Evolutionary conservation across 2,329 filamentous ascomycete species (phyloP).

Genomic region (Ophiognomonia clavigignenti-juglandacearum): DNA sequence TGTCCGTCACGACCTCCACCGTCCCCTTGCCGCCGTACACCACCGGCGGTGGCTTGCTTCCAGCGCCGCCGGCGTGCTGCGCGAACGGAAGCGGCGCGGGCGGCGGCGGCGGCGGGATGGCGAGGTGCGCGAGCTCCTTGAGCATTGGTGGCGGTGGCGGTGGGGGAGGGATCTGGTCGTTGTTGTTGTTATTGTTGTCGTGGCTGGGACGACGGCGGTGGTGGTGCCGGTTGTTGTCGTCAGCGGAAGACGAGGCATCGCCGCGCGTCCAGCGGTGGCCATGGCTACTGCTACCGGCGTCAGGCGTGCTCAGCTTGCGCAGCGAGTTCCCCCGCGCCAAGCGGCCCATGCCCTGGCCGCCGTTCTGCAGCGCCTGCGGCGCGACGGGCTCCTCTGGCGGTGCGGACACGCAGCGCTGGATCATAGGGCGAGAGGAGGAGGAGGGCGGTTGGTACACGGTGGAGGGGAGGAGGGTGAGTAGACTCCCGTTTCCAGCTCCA

Average conservation of each 20-base stretch:
- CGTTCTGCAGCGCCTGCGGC: constrained; percentile 25
- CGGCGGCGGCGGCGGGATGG: constrained; percentile 56
- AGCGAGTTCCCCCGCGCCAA: constrained; percentile 24
- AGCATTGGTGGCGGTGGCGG: constrained; percentile 53
- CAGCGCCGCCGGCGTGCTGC: constrained; percentile 22
- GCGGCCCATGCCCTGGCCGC: constrained; percentile 14
- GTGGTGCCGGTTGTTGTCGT: constrained; percentile 20
- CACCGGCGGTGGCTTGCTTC: constrained; percentile 28
- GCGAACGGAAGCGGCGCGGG: constrained; percentile 51
- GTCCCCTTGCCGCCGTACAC: constrained; percentile 41
- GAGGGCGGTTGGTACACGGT: constrained; percentile 56
- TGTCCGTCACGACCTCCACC: constrained; percentile 64
- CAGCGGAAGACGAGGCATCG: constrained; percentile 39
- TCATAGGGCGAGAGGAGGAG: constrained; percentile 37
- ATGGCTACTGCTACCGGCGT: too few relatives aligned
- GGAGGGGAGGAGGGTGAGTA: constrained; percentile 51
- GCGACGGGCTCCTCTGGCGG: constrained; percentile 42
- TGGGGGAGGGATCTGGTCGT: constrained; percentile 42
- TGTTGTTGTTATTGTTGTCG: too few relatives aligned
- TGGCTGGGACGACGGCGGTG: constrained; percentile 39
- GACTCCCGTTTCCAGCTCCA: too few relatives aligned
- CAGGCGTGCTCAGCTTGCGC: constrained; percentile 31
- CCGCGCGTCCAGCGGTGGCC: constrained; percentile 38
- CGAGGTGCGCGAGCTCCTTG: constrained; percentile 59
- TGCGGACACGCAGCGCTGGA: constrained; percentile 60